These are phyloP conservation scores for Raddia guianensis DNA, from an alignment of 176 grass and related monocot genomes.

Conservation along the genomic window DNA sequence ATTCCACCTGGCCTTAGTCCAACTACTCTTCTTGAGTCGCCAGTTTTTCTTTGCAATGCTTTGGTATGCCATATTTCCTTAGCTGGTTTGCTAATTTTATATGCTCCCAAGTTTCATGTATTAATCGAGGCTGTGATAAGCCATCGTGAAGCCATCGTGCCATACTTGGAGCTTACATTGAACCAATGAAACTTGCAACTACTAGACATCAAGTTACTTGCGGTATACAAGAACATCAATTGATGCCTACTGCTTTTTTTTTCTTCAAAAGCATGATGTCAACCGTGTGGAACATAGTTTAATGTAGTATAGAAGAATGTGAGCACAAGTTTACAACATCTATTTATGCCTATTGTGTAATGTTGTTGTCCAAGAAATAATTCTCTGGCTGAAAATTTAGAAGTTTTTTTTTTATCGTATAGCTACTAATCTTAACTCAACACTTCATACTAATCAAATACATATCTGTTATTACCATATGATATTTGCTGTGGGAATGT, in stretches of 20 bases:
- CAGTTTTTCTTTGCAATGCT: conserved; percentile 82
- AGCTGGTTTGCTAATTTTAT: conserved; percentile 29
- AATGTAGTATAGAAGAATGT: conserved; percentile 24
- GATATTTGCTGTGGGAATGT: conserved; percentile 28
- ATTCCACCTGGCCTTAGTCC: conserved; percentile 97
- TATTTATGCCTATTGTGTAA: conserved; percentile 10
- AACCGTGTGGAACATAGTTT: conserved; percentile 31
- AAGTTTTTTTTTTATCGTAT: conserved; percentile 25
- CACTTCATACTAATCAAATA: neutral
- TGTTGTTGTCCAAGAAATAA: conserved; percentile 25
- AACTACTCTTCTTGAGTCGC: conserved; percentile 80
- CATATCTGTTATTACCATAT: neutral
- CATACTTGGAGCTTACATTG: conserved; percentile 5
- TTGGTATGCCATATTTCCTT: conserved; percentile 60
- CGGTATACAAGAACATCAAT: conserved; percentile 23
- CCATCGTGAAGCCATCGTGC: conserved; percentile 5
- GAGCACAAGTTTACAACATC: neutral
- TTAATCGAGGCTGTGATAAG: conserved; percentile 8
- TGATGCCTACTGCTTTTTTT: conserved; percentile 19
- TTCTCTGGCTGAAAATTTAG: conserved; percentile 21
- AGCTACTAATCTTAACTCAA: conserved; percentile 12
- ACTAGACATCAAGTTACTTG: neutral
- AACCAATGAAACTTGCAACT: conserved; percentile 27
- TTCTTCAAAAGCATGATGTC: neutral
- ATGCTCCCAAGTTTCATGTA: neutral